Base-by-base conservation (phyloP, 495 filamentous ascomycete species). In the Entonaema liquescens region DNA sequence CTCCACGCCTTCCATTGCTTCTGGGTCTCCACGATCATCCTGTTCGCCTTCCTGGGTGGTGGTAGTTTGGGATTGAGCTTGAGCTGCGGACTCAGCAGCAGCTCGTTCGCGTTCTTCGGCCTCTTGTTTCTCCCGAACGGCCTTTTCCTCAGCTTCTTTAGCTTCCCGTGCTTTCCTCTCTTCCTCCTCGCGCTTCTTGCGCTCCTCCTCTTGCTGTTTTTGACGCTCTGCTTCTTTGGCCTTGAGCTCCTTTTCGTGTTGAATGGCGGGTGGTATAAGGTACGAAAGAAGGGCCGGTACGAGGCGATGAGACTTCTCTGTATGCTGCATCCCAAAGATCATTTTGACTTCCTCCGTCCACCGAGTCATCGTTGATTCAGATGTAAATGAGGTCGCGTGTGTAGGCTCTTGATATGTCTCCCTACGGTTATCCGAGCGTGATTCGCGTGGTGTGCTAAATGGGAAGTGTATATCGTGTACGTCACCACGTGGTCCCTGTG, bases 331-430 rank as follows among this genome's bases (percentile, higher is more conserved):
- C 53, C 91, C 91, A 78, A 93, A 98, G 1, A 98, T 82, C 78
- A 98, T 87, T 65, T 90, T 90, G 12, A 94, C 92, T 79, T 98
- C 95, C 72, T 97, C 92, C 71, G 91, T 89, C 94, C 96, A 99
- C 49, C 95, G 89, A 42, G 83, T 82, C 42, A 80, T 81, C 11
- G 95, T 98, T 2, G 86, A 81, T 33, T 87, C 86, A 17, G 92
- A 84, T 23, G 84, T 81, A 78, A 97, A 97, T 36, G 87, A 83
- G 13, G 93, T 89, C 11, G 92, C 88, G 68, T 89, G 80, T 12
- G 73, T 66, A 5, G 83, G 83, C 35, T 85, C 83, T 62, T 81
- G 79, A 58, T 81, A 81, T 5, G 76, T 66, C 26, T 84, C 83
- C 11, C 83, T 79, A 5, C 82, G 78, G 53, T 69, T 60, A 12